Conservation (phyloP, 176 grass and related monocot genomes). For the Cenchrus purpureus region DNA sequence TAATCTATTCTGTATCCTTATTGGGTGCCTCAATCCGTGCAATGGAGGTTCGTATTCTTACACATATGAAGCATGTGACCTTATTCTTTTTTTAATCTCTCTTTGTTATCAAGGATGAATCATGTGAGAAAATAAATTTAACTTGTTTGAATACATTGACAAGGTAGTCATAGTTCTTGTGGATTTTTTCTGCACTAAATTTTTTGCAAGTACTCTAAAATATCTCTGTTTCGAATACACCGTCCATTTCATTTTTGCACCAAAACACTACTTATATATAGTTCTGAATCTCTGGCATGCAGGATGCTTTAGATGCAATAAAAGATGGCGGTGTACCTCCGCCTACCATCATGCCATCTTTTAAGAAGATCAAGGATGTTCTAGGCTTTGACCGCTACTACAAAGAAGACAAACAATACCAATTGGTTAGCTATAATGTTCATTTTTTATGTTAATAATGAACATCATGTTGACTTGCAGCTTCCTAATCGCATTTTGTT, state of each 20-base stretch:
- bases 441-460: conserved; percentile 3
- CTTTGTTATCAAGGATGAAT: conserved; percentile 10
- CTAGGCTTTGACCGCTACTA: conserved; percentile 87
- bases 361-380: conserved; percentile 89
- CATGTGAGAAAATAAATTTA: background rate
- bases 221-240: too few relatives aligned
- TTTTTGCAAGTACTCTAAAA: too few relatives aligned
- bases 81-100: conserved; percentile 17
- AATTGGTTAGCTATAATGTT: conserved; percentile 51
- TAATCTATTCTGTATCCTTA: conserved; percentile 82
- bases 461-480: background rate
- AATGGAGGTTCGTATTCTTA: conserved; percentile 79
- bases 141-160: background rate
- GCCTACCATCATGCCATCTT: conserved; percentile 74
- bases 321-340: conserved; percentile 71
- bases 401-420: conserved; percentile 86
- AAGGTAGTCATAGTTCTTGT: background rate
- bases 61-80: conserved; percentile 2
- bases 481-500: conserved; percentile 29
- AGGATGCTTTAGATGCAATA: conserved; percentile 83
- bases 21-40: conserved; percentile 89
- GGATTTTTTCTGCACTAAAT: too few relatives aligned
- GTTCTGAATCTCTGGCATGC: conserved; percentile 23
- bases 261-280: background rate
- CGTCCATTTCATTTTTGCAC: too few relatives aligned